phyloP scores from a whole-genome alignment of 441 rosid species.

The Kokia cookei region DNA sequence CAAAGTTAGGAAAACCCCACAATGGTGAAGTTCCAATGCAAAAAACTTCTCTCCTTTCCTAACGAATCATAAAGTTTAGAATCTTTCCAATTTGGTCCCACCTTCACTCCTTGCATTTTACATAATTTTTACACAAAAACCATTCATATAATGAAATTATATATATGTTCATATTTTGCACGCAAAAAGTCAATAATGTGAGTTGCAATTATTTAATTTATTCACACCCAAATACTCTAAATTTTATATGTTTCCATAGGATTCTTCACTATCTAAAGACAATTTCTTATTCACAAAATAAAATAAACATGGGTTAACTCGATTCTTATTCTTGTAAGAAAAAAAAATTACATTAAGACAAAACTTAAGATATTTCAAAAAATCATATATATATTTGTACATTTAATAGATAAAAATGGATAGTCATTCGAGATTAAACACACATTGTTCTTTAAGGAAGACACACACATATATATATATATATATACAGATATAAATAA shows the following conservation, averaged over 20 bases:
- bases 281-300: too few relatives aligned
- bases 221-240: background rate
- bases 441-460: background rate
- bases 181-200: background rate
- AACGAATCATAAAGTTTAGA: conserved; percentile 5
- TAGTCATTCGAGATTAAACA: background rate
- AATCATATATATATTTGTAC: background rate
- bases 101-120: background rate
- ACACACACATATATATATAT: background rate
- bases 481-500: too few relatives aligned
- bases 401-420: background rate
- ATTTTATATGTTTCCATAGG: background rate
- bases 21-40: conserved; percentile 2
- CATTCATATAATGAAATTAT: conserved; percentile 3
- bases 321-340: too few relatives aligned
- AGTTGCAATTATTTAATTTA: background rate
- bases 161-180: background rate
- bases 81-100: conserved; percentile 20
- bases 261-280: too few relatives aligned
- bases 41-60: background rate
- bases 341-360: too few relatives aligned
- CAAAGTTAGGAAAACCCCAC: conserved; percentile 2
- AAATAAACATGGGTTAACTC: too few relatives aligned
- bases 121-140: background rate
- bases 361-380: too few relatives aligned